Conservation (phyloP, 345 rosid genomes). For the Dipteronia dyeriana region DNA sequence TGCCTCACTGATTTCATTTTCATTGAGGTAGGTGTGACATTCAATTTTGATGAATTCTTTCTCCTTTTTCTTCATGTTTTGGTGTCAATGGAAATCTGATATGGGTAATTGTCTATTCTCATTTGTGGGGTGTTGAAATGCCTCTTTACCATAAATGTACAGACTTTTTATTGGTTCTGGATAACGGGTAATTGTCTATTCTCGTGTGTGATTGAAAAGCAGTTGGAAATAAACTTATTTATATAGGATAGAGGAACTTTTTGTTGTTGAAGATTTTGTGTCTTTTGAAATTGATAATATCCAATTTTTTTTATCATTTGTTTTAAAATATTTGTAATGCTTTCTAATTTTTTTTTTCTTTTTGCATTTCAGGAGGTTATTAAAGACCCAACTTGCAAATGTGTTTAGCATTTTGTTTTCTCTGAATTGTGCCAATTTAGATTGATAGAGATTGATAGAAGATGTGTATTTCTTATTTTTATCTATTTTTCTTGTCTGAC, state of each 20-base stretch:
- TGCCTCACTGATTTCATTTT: background rate
- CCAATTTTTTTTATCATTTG: no score
- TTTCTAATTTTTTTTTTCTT: no score
- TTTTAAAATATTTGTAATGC: no score
- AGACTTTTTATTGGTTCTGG: background rate
- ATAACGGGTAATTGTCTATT: no score
- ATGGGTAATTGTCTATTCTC: background rate
- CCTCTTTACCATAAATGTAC: background rate
- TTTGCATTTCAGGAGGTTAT: no score
- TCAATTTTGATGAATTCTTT: background rate
- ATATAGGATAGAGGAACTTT: no score
- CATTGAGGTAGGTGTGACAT: background rate
- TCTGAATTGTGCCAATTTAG: background rate
- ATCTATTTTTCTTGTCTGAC: background rate
- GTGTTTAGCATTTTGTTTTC: background rate
- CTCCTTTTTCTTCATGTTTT: background rate
- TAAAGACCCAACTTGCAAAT: no score
- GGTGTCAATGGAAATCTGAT: conserved; percentile 7
- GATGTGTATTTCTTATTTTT: background rate
- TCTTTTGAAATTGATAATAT: no score
- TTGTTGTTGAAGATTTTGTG: no score
- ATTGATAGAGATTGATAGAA: conserved; percentile 4
- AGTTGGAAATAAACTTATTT: no score
- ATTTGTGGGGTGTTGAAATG: background rate
- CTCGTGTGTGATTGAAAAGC: no score